Evolutionary conservation across 805 yeast genomes (phyloP), one percentile per base, ranked within the genome.

Genomic region (Wickerhamiella kurtzmanii): DNA sequence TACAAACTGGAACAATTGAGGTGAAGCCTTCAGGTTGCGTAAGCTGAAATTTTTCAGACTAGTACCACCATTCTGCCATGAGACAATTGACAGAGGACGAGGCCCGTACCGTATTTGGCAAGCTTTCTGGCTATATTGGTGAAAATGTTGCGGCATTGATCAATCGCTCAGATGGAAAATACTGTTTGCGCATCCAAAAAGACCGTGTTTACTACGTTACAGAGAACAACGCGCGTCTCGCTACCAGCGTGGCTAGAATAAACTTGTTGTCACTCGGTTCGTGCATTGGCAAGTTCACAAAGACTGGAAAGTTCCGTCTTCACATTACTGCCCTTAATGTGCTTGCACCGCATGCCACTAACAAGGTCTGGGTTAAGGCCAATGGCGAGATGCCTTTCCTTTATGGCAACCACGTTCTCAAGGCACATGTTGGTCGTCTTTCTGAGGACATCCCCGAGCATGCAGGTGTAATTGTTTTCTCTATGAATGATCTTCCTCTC

Each of bases 321-420:
- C 98, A 92, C 64, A 80, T 92, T 52, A 92, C 98, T n/a, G 74
- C 96, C 2, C 72, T 92, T 53, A 79, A 83, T 42, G 75, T 84
- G 51, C 68, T 92, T 48, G 81, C 95, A 2, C 81, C 84, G 57
- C 80, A 81, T 62, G 96, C 98, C 44, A 84, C 83, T 64, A 87
- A 80, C 69, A 92, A 89, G 67, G 72, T 92, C 37, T 92, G 98
- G 98, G 85, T 92, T 66, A 92, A 92, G 65, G 79, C 78, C 44
- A 92, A 92, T 61, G 98, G 98, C 58, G 98, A 92, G 66, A 92
- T 92, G 98, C 97, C 98, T 13, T 92, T 82, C 63, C 68, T 92
- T 54, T 92, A 92, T 58, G 98, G 98, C 35, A 92, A 92, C 69
- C 95, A 92, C 64, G 89, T 89, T 22, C 72, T 92, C 56, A 92